A percentile compares a stretch with the other conserved stretches of the same genome.
These are phyloP conservation scores for Porcisia hertigi DNA, from an alignment of 208 protist genomes.

Conservation along the genomic window DNA sequence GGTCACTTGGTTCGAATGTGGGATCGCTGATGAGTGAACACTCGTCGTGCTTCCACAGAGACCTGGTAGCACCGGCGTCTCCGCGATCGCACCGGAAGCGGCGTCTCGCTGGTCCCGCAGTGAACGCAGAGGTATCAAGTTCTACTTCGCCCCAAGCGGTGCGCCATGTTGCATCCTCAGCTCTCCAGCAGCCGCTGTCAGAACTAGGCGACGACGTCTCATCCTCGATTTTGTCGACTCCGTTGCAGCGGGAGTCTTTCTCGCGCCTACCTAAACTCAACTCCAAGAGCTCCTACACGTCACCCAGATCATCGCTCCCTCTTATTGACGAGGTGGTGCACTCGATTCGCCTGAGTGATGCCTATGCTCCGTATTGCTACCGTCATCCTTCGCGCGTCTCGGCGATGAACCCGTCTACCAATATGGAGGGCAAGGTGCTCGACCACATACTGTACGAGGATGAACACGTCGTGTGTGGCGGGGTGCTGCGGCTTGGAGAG, in stretches of 20 bases:
- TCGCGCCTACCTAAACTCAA: background rate
- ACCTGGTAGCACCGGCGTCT: background rate
- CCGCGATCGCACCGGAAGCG: constrained; percentile 6
- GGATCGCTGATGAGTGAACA: background rate
- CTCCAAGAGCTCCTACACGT: background rate
- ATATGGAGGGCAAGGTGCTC: constrained; percentile 82
- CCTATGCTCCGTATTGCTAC: constrained; percentile 70
- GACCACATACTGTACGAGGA: constrained; percentile 83
- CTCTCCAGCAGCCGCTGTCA: background rate
- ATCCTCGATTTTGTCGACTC: background rate
- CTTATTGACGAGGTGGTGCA: constrained; percentile 44
- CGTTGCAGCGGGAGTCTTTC: background rate
- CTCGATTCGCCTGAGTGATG: constrained; percentile 47
- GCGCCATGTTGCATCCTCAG: background rate
- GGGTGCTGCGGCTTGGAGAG: constrained; percentile 63
- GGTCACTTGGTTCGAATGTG: background rate
- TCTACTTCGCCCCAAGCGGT: background rate
- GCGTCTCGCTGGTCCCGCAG: background rate
- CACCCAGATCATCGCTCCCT: constrained; percentile 1
- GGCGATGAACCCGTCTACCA: constrained; percentile 73
- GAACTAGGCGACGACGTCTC: background rate
- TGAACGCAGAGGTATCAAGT: background rate
- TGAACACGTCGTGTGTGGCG: constrained; percentile 48
- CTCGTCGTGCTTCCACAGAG: background rate
- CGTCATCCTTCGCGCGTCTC: constrained; percentile 61